These are phyloP conservation scores for Aspergillus phoenicis DNA, from an alignment of 2,329 filamentous ascomycete genomes.

Conservation along the genomic window DNA sequence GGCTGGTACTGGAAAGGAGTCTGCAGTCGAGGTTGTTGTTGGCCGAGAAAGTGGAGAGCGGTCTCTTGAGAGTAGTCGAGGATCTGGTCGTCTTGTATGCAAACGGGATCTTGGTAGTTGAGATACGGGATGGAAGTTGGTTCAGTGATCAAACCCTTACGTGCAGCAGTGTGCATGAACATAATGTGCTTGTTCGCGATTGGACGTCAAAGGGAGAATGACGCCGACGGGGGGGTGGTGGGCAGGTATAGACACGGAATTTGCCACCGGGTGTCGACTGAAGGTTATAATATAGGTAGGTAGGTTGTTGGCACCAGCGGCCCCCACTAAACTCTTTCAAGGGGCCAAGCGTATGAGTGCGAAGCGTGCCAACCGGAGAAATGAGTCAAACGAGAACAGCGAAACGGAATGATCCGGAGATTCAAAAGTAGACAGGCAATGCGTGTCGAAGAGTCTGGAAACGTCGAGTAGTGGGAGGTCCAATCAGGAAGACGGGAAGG, in stretches of 20 bases:
- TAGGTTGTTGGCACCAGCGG: conserved; percentile 21
- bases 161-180: conserved; percentile 43
- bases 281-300: conserved; percentile 30
- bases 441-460: conserved; percentile 35
- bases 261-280: conserved; percentile 34
- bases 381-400: neutral
- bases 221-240: conserved; percentile 23
- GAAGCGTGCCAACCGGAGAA: neutral
- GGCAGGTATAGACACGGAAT: conserved; percentile 11
- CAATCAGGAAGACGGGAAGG: conserved; percentile 1
- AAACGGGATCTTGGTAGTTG: conserved; percentile 36
- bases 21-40: conserved; percentile 32
- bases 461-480: conserved; percentile 6
- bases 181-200: conserved; percentile 36
- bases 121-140: conserved; percentile 28
- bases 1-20: conserved; percentile 39
- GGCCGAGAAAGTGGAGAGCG: conserved; percentile 27
- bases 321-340: conserved; percentile 25
- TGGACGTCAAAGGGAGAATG: conserved; percentile 30
- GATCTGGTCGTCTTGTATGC: conserved; percentile 44
- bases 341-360: conserved; percentile 22
- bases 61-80: conserved; percentile 34
- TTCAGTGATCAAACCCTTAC: conserved; percentile 48
- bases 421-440: conserved; percentile 7
- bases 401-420: conserved; percentile 14